These are phyloP conservation scores for Maudiozyma saulgeensis DNA, from an alignment of 805 yeast species.

Conservation along the genomic window DNA sequence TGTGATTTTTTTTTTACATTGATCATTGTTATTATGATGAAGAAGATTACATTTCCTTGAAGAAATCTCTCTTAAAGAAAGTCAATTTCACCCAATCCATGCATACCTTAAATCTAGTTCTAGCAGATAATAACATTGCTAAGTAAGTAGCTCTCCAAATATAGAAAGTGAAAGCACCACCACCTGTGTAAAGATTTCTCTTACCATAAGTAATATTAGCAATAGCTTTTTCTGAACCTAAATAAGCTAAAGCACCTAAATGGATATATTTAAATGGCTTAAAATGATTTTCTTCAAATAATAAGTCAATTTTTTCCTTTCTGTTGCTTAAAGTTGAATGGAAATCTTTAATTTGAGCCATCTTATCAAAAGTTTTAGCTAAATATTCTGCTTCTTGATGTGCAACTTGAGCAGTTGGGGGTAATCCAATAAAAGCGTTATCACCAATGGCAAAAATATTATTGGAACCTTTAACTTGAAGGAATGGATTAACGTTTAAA, in stretches of 20 bases:
- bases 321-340: constrained; percentile 31
- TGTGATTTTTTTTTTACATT: neutral
- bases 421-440: constrained; percentile 78
- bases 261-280: constrained; percentile 73
- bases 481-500: constrained; percentile 64
- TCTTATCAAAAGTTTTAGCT: constrained; percentile 59
- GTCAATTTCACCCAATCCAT: constrained; percentile 85
- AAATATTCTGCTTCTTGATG: constrained; percentile 84
- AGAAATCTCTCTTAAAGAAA: constrained; percentile 86
- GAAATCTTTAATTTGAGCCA: constrained; percentile 32
- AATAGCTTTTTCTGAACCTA: constrained; percentile 88
- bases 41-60: constrained; percentile 51
- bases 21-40: neutral
- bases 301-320: constrained; percentile 32
- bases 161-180: constrained; percentile 80
- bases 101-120: constrained; percentile 77
- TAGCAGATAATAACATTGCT: constrained; percentile 78
- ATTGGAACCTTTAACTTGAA: constrained; percentile 72
- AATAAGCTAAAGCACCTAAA: constrained; percentile 87
- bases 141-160: constrained; percentile 91
- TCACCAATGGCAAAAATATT: constrained; percentile 89
- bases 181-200: constrained; percentile 74
- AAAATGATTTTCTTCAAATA: constrained; percentile 39
- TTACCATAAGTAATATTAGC: constrained; percentile 79
- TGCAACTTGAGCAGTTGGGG: constrained; percentile 97